Conservation (phyloP, 2,329 filamentous ascomycete genomes). For the Samsoniella hepiali region DNA sequence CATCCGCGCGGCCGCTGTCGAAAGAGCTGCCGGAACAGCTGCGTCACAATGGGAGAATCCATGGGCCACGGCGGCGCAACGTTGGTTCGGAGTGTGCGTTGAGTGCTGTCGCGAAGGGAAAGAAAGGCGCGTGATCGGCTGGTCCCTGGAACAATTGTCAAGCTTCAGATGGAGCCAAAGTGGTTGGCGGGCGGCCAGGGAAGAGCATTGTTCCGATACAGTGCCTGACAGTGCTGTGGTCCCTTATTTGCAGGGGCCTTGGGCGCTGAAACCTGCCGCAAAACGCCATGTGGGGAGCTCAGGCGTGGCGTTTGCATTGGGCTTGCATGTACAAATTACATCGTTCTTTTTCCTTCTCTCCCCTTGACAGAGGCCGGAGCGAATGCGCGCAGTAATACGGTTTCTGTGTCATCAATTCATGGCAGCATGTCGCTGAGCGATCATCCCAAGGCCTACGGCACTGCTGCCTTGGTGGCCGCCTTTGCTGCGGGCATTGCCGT, state of each 20-base stretch:
- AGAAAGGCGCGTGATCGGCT: background rate
- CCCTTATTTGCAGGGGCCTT: background rate
- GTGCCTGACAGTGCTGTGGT: background rate
- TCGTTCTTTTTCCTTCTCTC: background rate
- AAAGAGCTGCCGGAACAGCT: constrained; percentile 83
- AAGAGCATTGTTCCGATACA: constrained; percentile 15
- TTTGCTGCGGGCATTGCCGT: constrained; percentile 75
- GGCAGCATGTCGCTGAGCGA: constrained; percentile 56
- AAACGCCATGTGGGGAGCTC: background rate
- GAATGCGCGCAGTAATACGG: background rate
- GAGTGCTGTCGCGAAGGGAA: background rate
- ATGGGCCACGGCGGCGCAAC: constrained; percentile 45
- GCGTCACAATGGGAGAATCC: constrained; percentile 76
- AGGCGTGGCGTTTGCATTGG: background rate
- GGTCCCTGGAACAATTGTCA: background rate
- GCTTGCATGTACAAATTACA: background rate
- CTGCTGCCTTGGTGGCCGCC: constrained; percentile 64
- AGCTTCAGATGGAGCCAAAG: background rate
- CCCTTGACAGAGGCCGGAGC: background rate
- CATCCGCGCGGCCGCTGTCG: constrained; percentile 51
- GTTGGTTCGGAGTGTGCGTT: background rate
- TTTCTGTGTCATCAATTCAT: background rate
- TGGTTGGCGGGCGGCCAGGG: constrained; percentile 4
- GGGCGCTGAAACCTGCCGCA: background rate
- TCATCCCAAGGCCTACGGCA: constrained; percentile 60